Evolutionary conservation across 352 stramenopile species (phyloP), one percentile per base, ranked within the genome.

Genomic region (Phytopythium oedochilum): DNA sequence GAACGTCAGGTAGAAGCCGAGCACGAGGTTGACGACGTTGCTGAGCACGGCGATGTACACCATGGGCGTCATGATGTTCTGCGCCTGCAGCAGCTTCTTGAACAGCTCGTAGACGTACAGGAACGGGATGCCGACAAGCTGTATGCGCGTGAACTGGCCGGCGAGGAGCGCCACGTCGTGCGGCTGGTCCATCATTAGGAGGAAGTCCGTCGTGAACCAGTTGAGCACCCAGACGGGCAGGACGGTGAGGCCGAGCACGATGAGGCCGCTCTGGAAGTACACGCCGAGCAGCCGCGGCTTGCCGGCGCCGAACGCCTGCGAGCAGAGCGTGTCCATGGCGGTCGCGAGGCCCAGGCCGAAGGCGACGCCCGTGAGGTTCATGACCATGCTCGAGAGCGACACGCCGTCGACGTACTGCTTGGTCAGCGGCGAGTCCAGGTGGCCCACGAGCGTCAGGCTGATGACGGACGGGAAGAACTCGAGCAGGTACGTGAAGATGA

Each of bases 241-340:
- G n/a, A 91, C 59, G 4, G 68, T 61, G 11, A 83, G 28, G 0
- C 63, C 67, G 17, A 96, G 60, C 34, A 95, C 77, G 34, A 93
- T 69, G 6, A 92, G 42, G 0, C 83, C 83, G 39, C 75, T 90
- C 52, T 96, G 83, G 32, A 95, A 67, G 47, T 94, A 96, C 18
- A 92, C 84, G 9, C 89, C 89, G 42, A 97, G 80, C 45, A 89
- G 84, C 32, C 70, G 63, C 0, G 74, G 59, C 28, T 79, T 85
- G 5, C 75, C 78, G 38, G 89, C 86, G 38, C 88, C 88, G 48
- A 83, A 89, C 36, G 88, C 83, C 62, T 95, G 79, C 12, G 83
- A 84, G 55, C 85, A 96, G 0, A 97, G 64, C 54, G 89, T 97
- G 63, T 97, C 89, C 68, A 97, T 80, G 12, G 86, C 88, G 18